Evolutionary conservation across 768 basidiomycete genomes (phyloP), one percentile per base, ranked within the genome.

Genomic region (Amanita exitialis): DNA sequence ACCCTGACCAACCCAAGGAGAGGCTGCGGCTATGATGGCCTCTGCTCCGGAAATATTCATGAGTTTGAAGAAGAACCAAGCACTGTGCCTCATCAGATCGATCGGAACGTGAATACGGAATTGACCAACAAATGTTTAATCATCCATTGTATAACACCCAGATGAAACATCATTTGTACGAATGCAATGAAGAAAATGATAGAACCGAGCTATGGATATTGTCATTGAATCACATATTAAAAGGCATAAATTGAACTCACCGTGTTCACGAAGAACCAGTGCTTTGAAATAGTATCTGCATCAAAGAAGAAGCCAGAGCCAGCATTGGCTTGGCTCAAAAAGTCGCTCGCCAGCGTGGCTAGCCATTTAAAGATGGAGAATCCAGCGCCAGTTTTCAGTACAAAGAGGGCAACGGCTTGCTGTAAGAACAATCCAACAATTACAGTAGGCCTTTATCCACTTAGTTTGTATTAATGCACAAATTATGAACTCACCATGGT

Each of bases 131-230:
- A 92, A 63, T 89, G 73, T 59, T 78, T 78, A 66, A 95, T 80
- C 59, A 95, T 66, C 90, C 92, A 95, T 71, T 93, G 90, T 90
- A 95, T 93, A 28, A 89, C 85, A 45, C 91, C 88, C 49, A 90
- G 65, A 54, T 92, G 86, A 70, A 91, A 93, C 67, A 90, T 64
- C 87, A 92, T 90, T 66, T 93, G 90, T 49, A 93, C 79, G 57
- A 90, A 86, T 23, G 92, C 90, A 58, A 96, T 79, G 75, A 96
- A 96, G 76, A 95, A 95, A 61, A 96, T 90, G 64, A 95, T 86
- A 16, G 84, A 77, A 8, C 77, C 60, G 36, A 92, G 77, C 78
- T 86, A 59, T 15, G 35, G 15, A 12, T 30, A 16, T 39, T 20
- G 42, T 52, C 43, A 58, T 13, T 32, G 32, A 34, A n/a, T 46